These are phyloP conservation scores for Venturia aucupariae DNA, from an alignment of 2,329 filamentous ascomycete species.

Conservation along the genomic window DNA sequence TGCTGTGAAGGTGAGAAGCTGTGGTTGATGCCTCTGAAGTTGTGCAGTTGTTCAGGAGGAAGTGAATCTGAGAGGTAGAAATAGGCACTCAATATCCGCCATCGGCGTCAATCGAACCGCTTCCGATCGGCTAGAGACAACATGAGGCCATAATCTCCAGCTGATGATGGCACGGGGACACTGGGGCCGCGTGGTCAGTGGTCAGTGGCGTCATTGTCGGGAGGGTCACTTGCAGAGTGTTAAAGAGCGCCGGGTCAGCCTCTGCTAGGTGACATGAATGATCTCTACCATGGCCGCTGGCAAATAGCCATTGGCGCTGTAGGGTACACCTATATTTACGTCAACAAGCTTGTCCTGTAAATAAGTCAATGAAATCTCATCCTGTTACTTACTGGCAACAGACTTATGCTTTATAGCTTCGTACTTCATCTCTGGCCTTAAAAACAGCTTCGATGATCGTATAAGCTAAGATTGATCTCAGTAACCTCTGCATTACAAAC, in stretches of 20 bases:
- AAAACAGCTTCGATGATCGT: constrained; percentile 9
- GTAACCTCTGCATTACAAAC: not conserved
- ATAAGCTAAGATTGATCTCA: constrained; percentile 1
- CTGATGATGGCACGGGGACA: no score
- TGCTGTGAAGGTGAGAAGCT: not conserved
- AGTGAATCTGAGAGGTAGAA: not conserved
- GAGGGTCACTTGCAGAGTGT: not conserved
- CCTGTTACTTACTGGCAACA: no score
- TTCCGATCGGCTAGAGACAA: no score
- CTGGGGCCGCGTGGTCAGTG: not conserved
- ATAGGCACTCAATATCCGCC: not conserved
- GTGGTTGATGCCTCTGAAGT: not conserved
- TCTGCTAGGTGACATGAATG: not conserved
- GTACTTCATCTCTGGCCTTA: not conserved
- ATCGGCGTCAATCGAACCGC: not conserved
- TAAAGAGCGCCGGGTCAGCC: not conserved
- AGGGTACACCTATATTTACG: no score
- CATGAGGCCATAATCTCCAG: no score
- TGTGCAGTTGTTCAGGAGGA: not conserved
- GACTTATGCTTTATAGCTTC: not conserved
- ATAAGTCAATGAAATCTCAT: no score
- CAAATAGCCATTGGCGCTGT: no score
- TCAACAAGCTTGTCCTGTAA: no score
- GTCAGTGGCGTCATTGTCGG: no score
- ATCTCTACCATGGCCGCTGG: no score